Base-by-base conservation (phyloP, 805 yeast genomes). In the Wickerhamiella hasegawae region DNA sequence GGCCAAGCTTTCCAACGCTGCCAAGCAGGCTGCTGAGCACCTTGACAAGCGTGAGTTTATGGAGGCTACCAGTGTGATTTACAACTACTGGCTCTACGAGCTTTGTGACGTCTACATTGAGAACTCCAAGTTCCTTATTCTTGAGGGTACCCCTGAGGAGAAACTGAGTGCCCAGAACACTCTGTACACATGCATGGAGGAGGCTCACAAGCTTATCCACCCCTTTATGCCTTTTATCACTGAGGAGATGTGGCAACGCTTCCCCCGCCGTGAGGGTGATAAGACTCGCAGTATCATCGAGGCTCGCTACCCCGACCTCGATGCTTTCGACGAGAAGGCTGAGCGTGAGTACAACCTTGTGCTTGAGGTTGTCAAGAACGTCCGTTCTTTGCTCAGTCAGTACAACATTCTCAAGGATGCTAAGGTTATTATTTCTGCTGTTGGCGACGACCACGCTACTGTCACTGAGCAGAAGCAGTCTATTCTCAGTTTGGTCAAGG, bases 221-320 rank as follows among this genome's bases (percentile, higher is more conserved):
- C 98, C 98, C 57, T 90, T 83, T 67, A 90, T 90, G 98, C 98
- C 98, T 27, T 90, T 73, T 56, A 66, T 90, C 46, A 77, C 97
- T 32, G 98, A 90, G 62, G 98, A 90, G 67, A 73, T 90, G 81
- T 90, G 96, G 96, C 98, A 90, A 66, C 81, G 97, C 62, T 65
- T 90, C 52, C 97, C 97, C 49, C 77, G 79, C 52, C 75, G 95
- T 55, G 68, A 71, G 5, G 62, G 73, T 36, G 95, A 81, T 49
- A 59, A 60, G 17, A 65, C 83, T 19, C 63, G 58, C 34, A 69
- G 95, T 16, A 83, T 90, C 55, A 75, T 74, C 34, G 71, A 72
- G 53, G 93, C 95, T 28, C 48, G 65, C 33, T 90, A 74, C 65
- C 98, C 98, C 38, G 76, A 64, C 57, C 62, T 63, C 35, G 48